A percentile compares a stretch with the other conserved stretches of the same genome.
These are phyloP conservation scores for Uronychia setigera DNA, from an alignment of 73 alveolate genomes.

Conservation along the genomic window DNA sequence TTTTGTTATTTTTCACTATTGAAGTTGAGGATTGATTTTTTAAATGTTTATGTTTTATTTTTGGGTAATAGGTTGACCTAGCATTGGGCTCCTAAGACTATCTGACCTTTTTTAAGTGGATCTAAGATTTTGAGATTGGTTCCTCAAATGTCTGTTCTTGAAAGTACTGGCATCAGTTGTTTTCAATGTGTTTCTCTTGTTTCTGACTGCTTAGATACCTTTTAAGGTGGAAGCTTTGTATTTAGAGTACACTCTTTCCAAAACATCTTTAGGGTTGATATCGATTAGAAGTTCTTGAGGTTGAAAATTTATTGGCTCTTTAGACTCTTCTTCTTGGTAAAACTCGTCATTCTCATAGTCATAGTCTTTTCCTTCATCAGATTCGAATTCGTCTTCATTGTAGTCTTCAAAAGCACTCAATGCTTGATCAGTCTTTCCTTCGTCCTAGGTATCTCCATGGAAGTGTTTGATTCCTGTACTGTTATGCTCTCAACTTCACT, in stretches of 20 bases:
- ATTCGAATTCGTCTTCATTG: background rate
- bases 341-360: background rate
- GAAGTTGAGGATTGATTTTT: too few species aligned
- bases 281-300: background rate
- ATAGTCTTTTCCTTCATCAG: too few species aligned
- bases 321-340: background rate
- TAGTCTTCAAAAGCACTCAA: background rate
- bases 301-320: background rate
- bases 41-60: background rate
- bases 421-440: background rate
- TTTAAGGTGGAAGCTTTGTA: background rate
- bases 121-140: background rate
- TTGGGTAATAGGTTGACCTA: background rate
- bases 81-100: background rate
- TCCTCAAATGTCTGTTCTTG: background rate
- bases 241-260: background rate
- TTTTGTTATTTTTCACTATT: too few species aligned
- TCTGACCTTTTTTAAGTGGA: too few species aligned
- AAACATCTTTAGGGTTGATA: background rate
- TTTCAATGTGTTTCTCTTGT: background rate
- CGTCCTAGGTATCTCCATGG: too few species aligned
- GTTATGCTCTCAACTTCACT: too few species aligned
- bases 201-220: background rate
- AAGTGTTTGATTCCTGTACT: too few species aligned
- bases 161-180: background rate